Evolutionary conservation across 768 basidiomycete species (phyloP), one percentile per base, ranked within the genome.

Genomic region (Hysterangium stoloniferum): DNA sequence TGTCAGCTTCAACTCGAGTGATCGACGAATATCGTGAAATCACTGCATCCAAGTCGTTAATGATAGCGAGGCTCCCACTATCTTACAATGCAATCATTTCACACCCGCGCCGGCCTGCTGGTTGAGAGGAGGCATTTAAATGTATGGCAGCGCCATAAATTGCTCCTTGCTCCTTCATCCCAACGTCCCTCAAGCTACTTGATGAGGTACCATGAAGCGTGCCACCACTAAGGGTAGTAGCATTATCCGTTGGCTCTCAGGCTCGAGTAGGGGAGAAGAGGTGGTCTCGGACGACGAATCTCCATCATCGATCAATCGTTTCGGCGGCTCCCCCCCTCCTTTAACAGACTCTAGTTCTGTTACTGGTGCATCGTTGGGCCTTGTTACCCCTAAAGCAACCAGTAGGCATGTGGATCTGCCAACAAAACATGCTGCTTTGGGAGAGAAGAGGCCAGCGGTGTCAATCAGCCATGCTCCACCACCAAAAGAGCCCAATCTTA

Each of bases 171-270:
- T 25, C 6, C 29, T 29, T 32, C 44, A 4, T 45, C 44, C 3
- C 6, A 11, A 50, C 17, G 47, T 37, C n/a, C 27, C 28, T 33
- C 6, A 19, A 6, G 12, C 28, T 9, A 22, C 36, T 33, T 42
- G 22, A 51, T 51, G 49, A 51, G 49, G 49, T 25, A 42, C 38
- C n/a, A 51, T 51, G 49, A 42, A 42, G 24, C 35, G 37, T 28
- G 19, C 34, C 24, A 17, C 45, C 19, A 31, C 34, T 20, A 24
- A 51, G 17, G 29, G 49, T 31, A 17, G 41, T 20, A 51, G 40
- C 37, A 41, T 51, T 35, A 6, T 51, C n/a, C 49, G 49, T 31
- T 51, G 49, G 49, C 38, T 51, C 20, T 51, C 49, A 8, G 13
- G 49, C 28, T 17, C 49, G 49, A 27, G 25, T 25, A 17, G 7